Conservation (phyloP, 257 asterid genomes). For the Primulina eburnea region DNA sequence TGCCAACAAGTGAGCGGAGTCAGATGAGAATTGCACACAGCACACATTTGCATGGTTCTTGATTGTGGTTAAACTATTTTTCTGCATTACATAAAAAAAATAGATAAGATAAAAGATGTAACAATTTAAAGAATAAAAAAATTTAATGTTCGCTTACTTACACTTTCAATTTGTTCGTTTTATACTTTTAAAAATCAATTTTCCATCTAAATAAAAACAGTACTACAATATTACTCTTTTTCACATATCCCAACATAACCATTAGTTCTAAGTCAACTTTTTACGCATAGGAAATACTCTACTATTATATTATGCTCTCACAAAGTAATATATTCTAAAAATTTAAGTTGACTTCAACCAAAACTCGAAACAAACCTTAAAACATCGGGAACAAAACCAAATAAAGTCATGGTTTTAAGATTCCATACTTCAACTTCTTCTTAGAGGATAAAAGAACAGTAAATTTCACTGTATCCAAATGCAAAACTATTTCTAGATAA, state of each 20-base stretch:
- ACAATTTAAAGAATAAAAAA: too few relatives aligned
- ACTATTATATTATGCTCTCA: too few relatives aligned
- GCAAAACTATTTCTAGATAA: background rate
- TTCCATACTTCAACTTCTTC: background rate
- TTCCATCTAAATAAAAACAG: background rate
- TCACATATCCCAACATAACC: too few relatives aligned
- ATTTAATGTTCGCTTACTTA: background rate
- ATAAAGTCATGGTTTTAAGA: too few relatives aligned
- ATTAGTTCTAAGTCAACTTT: background rate
- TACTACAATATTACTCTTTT: too few relatives aligned
- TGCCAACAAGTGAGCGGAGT: conserved; percentile 48
- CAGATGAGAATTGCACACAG: conserved; percentile 51
- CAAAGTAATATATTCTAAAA: too few relatives aligned
- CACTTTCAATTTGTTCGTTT: background rate
- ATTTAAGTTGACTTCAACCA: background rate
- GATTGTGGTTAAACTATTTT: conserved; percentile 31
- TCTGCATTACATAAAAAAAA: conserved; percentile 25
- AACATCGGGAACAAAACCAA: background rate
- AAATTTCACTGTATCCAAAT: background rate
- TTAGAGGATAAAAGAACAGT: background rate
- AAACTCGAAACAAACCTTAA: background rate
- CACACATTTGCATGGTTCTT: conserved; percentile 47
- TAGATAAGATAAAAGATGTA: background rate
- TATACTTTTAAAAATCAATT: background rate
- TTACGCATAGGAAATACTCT: background rate